Conservation (phyloP, 148 eudicot species). For the Camellia lanceoleosa region DNA sequence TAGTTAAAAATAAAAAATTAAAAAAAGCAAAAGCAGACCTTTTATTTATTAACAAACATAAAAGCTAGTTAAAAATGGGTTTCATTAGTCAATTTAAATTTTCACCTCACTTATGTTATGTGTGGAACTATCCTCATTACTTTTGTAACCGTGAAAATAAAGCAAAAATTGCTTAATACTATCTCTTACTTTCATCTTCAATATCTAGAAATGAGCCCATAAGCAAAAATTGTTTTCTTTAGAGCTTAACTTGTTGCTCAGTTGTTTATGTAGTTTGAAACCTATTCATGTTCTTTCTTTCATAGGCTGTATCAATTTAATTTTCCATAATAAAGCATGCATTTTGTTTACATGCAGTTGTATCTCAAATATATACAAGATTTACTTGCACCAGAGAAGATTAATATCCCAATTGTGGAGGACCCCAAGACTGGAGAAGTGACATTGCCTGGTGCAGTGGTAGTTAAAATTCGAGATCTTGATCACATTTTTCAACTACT, state of each 20-base stretch:
- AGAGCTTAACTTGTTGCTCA: constrained; percentile 1
- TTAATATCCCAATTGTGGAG: constrained; percentile 82
- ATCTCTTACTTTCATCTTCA: not conserved
- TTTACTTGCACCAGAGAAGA: constrained; percentile 92
- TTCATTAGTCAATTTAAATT: not conserved
- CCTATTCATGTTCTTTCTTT: constrained; percentile 5
- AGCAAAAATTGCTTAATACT: not conserved
- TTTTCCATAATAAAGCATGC: not conserved
- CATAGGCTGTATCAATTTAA: not conserved
- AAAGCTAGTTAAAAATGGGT: not conserved
- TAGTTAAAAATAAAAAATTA: no score
- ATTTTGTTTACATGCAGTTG: constrained; percentile 44
- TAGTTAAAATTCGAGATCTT: constrained; percentile 61
- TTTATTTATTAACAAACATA: not conserved
- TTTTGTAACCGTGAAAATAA: not conserved
- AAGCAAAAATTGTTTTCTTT: not conserved
- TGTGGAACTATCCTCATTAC: not conserved
- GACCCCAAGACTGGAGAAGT: constrained; percentile 92
- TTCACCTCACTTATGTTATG: not conserved
- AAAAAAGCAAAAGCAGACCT: no score
- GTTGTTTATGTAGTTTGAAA: constrained; percentile 3
- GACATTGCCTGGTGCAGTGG: constrained; percentile 67
- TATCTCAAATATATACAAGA: constrained; percentile 93
- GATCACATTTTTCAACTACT: constrained; percentile 77
- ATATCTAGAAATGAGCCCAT: not conserved